phyloP scores from a whole-genome alignment of 495 filamentous ascomycete species.

The Xylaria bambusicola region DNA sequence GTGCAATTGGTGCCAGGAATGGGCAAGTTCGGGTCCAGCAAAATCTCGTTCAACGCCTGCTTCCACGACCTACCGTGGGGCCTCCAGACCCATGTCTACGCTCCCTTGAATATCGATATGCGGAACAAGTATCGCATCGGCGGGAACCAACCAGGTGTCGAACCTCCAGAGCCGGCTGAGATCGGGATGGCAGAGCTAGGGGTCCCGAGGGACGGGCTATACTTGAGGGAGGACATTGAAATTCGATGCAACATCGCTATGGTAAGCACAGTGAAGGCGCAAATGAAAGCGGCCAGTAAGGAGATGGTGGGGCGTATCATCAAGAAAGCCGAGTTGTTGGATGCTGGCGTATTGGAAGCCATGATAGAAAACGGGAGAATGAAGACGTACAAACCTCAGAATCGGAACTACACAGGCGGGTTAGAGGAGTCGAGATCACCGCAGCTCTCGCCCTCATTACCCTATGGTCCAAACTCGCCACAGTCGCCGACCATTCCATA shows the following conservation, averaged over 20 bases:
- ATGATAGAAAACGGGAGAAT: constrained; percentile 55
- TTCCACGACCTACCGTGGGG: constrained; percentile 73
- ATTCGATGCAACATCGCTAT: constrained; percentile 72
- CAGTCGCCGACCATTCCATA: constrained; percentile 42
- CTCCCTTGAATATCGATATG: constrained; percentile 58
- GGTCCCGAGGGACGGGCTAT: constrained; percentile 64
- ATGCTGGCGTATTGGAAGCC: constrained; percentile 48
- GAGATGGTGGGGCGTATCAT: constrained; percentile 68
- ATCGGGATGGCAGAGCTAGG: constrained; percentile 53
- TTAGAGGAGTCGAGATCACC: constrained; percentile 33
- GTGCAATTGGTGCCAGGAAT: constrained; percentile 65
- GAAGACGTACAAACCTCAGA: constrained; percentile 50
- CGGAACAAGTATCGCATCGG: constrained; percentile 55
- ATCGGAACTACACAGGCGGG: constrained; percentile 35
- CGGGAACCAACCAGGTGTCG: constrained; percentile 63
- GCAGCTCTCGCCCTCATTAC: constrained; percentile 25
- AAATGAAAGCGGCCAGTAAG: constrained; percentile 64
- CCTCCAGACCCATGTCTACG: constrained; percentile 73
- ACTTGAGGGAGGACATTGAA: constrained; percentile 73
- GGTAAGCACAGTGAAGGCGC: constrained; percentile 67
- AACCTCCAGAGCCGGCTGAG: constrained; percentile 59
- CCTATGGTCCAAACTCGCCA: constrained; percentile 26
- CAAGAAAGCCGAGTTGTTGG: constrained; percentile 61
- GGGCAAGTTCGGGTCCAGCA: constrained; percentile 60
- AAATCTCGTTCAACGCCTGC: constrained; percentile 72